Base-by-base conservation (phyloP, 192 early-diverging fungal species). In the Diversispora epigaea region DNA sequence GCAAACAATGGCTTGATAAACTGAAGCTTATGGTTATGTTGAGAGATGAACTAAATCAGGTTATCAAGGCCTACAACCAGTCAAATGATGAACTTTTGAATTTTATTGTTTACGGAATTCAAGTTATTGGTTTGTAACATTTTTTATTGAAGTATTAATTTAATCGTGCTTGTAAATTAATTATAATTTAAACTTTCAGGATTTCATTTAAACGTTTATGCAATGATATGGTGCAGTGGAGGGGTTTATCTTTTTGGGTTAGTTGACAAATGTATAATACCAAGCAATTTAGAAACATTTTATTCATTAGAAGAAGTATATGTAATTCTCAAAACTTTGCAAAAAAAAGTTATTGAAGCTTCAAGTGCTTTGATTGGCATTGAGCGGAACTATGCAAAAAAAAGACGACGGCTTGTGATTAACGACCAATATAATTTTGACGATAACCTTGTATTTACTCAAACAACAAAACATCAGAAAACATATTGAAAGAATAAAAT, bases 21-120 rank as follows among this genome's bases (percentile, higher is more conserved):
- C 67, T 68, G 3, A 68, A 68, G 46, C 67, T 68, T 50, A 68
- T 68, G 67, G 19, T 68, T 68, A 68, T 68, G 46, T 68, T 68
- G 21, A 0, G 67, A 68, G 67, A 68, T 50, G 67, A 68, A 41
- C 17, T 68, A 68, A 68, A 68, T 52, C n/a, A 68, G 46, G 3
- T 68, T 17, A 68, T 68, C 9, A 68, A 68, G 17, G 22, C 49
- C 11, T 68, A 68, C 25, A 52, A 5, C 49, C 6, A 52, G 21
- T 68, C 15, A 52, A 41, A 39, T 68, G 21, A 0, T 47, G 49
- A 68, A 0, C 5, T 68, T 39, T 68, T 68, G 12, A 22, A 54
- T 68, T 19, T 68, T 25, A 41, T 52, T 68, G 67, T 68, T 8
- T 68, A 68, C 17, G 49, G 67, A 68, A n/a, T 68, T 54, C 67